Percentiles rank a stretch among this genome's conserved stretches.
Evolutionary conservation across 2,329 filamentous ascomycete species (phyloP).

Genomic region (Thielaviopsis punctulata): DNA sequence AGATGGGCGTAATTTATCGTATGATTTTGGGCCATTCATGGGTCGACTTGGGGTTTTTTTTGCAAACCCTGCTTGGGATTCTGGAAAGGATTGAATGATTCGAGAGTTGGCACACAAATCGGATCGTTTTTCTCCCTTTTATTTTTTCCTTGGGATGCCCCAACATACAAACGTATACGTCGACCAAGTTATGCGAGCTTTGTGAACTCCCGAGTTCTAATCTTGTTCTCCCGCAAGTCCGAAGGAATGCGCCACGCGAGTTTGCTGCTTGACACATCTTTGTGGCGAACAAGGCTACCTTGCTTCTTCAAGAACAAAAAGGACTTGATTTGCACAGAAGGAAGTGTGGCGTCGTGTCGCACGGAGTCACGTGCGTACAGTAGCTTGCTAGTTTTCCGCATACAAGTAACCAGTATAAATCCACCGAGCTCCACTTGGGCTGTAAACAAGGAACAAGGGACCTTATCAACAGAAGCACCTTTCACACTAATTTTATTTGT

Average conservation of each 20-base stretch:
- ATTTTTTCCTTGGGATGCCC: background rate
- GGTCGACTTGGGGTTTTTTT: conserved; percentile 5
- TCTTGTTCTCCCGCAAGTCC: background rate
- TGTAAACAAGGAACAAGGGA: background rate
- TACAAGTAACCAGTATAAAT: too few relatives aligned
- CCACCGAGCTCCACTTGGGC: background rate
- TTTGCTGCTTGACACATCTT: background rate
- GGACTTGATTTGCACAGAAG: too few relatives aligned
- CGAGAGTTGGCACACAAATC: background rate
- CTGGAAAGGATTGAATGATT: background rate
- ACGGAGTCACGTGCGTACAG: background rate
- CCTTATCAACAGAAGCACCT: background rate
- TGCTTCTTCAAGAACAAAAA: too few relatives aligned
- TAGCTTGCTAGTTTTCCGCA: background rate
- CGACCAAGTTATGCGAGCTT: too few relatives aligned
- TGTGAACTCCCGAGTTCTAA: background rate
- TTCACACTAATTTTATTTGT: too few relatives aligned
- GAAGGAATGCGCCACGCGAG: background rate
- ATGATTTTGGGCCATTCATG: conserved; percentile 5
- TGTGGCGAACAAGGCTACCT: background rate
- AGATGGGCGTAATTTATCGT: conserved; percentile 9
- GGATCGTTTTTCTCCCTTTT: background rate
- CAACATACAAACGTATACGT: too few relatives aligned
- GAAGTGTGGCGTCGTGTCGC: background rate
- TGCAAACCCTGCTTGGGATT: background rate